Conservation (phyloP, 352 stramenopile genomes). For the Phytophthora podocarpi region DNA sequence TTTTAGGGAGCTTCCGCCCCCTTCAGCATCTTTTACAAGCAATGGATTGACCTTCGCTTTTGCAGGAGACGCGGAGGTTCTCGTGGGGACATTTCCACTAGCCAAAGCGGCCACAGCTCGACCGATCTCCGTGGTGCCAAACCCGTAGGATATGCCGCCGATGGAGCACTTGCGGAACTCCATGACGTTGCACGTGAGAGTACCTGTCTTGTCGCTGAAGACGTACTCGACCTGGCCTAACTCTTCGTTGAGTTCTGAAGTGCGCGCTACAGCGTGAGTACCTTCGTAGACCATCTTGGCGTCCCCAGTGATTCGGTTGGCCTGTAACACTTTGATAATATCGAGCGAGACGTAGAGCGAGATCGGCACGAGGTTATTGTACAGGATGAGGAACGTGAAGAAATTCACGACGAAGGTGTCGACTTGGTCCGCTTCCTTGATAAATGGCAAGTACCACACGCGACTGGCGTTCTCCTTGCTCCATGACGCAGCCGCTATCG, state of each 20-base stretch:
- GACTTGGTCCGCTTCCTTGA: slow-evolving; percentile 30
- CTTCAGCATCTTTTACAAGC: neutral
- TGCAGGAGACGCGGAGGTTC: neutral
- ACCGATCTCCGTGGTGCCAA: slow-evolving; percentile 90
- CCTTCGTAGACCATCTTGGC: slow-evolving; percentile 85
- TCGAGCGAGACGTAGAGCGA: slow-evolving; percentile 96
- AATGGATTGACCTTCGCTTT: slow-evolving; percentile 28
- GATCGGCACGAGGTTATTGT: slow-evolving; percentile 96
- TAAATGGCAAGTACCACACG: slow-evolving; percentile 62
- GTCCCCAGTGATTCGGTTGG: slow-evolving; percentile 87
- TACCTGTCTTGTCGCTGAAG: slow-evolving; percentile 99
- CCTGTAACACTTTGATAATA: slow-evolving; percentile 92
- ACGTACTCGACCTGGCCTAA: slow-evolving; percentile 97
- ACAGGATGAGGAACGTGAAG: slow-evolving; percentile 94
- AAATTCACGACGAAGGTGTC: slow-evolving; percentile 72
- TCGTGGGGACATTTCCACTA: neutral
- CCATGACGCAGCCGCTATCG: slow-evolving; percentile 43
- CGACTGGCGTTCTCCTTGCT: slow-evolving; percentile 37
- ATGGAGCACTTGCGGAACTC: slow-evolving; percentile 94
- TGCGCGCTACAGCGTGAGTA: slow-evolving; percentile 74
- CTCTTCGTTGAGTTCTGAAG: slow-evolving; percentile 92
- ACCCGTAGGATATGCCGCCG: slow-evolving; percentile 80
- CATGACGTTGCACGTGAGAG: slow-evolving; percentile 99
- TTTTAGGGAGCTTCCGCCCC: slow-evolving; percentile 1
- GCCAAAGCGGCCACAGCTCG: slow-evolving; percentile 89